These are phyloP conservation scores for Amaranthus hypochondriacus DNA, from an alignment of 148 eudicot genomes.

Conservation along the genomic window DNA sequence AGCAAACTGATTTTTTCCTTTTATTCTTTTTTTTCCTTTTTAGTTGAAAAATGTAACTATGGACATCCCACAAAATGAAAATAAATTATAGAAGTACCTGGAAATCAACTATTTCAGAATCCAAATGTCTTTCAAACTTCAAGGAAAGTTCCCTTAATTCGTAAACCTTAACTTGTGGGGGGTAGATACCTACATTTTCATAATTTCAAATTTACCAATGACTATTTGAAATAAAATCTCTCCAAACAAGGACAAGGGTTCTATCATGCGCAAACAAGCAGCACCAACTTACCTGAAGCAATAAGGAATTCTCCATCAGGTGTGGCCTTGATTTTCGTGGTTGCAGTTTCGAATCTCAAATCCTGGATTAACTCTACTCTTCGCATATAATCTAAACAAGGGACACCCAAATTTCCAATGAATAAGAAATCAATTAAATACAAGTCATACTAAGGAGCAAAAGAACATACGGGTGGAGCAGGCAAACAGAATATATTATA, in stretches of 20 bases:
- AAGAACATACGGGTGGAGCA: not conserved
- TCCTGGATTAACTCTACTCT: slow-evolving; percentile 84
- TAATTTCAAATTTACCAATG: slow-evolving; percentile 6
- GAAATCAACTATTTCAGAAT: slow-evolving; percentile 82
- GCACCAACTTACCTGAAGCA: slow-evolving; percentile 62
- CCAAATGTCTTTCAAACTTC: slow-evolving; percentile 91
- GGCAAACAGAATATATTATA: not conserved
- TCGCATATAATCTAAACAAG: slow-evolving; percentile 52
- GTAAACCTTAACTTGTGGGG: slow-evolving; percentile 92
- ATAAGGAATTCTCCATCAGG: slow-evolving; percentile 92
- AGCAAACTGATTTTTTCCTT: not conserved
- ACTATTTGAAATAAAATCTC: not conserved
- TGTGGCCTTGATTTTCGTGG: slow-evolving; percentile 80
- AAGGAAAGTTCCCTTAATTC: slow-evolving; percentile 76
- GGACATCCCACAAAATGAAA: not conserved
- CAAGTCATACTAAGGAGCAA: not conserved
- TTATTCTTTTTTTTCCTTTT: not conserved
- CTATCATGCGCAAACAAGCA: not conserved
- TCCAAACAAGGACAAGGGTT: not conserved
- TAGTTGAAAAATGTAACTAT: not conserved
- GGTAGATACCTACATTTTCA: slow-evolving; percentile 66
- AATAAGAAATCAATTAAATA: slow-evolving; percentile 10
- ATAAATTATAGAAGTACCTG: slow-evolving; percentile 40
- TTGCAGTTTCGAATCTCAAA: slow-evolving; percentile 84
- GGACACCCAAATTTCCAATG: slow-evolving; percentile 2